phyloP scores from a whole-genome alignment of 2,329 filamentous ascomycete species.

The Claviceps africana region DNA sequence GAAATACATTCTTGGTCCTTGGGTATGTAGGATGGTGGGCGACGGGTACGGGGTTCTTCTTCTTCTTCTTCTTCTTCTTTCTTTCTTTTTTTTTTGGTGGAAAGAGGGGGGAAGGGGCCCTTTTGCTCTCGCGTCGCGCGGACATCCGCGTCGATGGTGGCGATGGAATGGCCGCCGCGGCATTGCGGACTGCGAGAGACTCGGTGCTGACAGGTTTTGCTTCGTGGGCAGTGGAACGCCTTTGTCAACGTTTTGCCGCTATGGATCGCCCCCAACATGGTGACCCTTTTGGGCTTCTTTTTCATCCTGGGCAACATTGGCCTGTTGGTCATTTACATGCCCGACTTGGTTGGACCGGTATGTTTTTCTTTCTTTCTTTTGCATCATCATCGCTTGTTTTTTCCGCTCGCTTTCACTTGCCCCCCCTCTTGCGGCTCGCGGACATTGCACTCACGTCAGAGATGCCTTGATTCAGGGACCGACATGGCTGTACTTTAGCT shows the following conservation, averaged over 20 bases:
- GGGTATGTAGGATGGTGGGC: constrained; percentile 46
- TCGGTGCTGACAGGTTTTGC: constrained; percentile 1
- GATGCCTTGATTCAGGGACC: constrained; percentile 45
- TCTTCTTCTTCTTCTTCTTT: no score
- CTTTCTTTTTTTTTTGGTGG: no score
- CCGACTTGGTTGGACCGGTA: constrained; percentile 81
- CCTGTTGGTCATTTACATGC: constrained; percentile 63
- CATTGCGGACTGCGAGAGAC: neutral
- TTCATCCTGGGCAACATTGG: constrained; percentile 81
- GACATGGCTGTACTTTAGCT: constrained; percentile 89
- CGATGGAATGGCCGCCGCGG: neutral
- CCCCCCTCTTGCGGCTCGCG: no score
- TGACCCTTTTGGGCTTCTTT: constrained; percentile 86
- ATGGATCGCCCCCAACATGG: constrained; percentile 97
- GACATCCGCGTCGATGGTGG: no score
- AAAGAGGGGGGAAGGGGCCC: no score
- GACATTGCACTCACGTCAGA: neutral
- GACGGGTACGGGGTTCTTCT: no score
- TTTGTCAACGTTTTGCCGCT: constrained; percentile 82
- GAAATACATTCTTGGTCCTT: constrained; percentile 84
- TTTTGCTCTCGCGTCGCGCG: no score
- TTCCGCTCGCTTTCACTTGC: no score
- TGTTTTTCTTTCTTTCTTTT: constrained; percentile 17
- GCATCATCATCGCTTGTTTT: no score
- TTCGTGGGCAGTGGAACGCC: constrained; percentile 69